Conservation (phyloP, 345 rosid species). For the Leavenworthia alabamica region DNA sequence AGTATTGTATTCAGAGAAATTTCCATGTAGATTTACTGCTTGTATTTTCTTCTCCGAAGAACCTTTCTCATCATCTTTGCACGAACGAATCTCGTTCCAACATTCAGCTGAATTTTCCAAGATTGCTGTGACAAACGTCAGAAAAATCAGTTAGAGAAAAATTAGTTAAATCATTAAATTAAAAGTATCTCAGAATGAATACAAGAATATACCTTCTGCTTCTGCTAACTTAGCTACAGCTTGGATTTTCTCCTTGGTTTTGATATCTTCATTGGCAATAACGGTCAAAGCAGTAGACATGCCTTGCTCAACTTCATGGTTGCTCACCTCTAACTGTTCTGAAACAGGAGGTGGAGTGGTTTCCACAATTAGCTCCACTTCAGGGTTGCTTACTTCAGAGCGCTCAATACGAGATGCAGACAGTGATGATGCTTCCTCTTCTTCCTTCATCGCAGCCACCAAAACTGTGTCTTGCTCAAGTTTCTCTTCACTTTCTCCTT, state of each 20-base stretch:
- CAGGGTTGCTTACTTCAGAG: background rate
- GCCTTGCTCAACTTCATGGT: background rate
- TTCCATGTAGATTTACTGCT: background rate
- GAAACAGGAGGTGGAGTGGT: background rate
- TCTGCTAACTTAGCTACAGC: slow-evolving; percentile 7
- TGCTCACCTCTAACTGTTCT: background rate
- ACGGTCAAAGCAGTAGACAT: background rate
- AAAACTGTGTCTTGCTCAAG: background rate
- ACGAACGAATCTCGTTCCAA: background rate
- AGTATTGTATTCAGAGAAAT: background rate
- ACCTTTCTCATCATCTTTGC: background rate
- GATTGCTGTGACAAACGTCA: background rate
- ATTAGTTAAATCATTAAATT: background rate
- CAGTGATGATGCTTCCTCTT: background rate
- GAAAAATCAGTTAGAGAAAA: background rate
- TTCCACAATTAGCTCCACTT: background rate
- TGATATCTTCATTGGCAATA: background rate
- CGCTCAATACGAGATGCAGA: background rate
- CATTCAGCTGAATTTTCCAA: background rate
- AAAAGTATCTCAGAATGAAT: background rate
- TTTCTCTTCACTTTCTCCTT: background rate
- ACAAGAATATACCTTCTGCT: slow-evolving; percentile 1
- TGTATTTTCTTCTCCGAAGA: background rate
- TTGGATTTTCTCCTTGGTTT: background rate
- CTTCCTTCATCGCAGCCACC: background rate